Percentiles rank a stretch among this genome's conserved stretches.
Evolutionary conservation across 768 basidiomycete species (phyloP).

Genomic region (Neoboletus brunneissimus): DNA sequence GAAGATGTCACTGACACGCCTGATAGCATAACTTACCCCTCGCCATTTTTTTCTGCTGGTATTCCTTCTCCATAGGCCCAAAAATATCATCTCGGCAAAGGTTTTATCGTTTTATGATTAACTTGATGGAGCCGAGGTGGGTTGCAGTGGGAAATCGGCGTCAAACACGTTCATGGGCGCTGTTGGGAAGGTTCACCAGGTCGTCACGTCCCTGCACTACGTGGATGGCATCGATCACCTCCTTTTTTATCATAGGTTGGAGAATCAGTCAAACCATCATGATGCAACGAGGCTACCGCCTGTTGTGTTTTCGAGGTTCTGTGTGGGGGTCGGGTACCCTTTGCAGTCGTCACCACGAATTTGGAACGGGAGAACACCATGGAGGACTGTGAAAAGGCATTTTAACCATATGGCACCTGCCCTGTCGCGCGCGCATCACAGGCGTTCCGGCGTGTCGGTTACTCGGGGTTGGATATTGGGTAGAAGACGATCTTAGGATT

Average conservation of each 20-base stretch:
- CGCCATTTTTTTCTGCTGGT: background rate
- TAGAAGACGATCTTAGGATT: background rate
- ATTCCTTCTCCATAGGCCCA: background rate
- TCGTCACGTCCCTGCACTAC: background rate
- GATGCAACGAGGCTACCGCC: conserved; percentile 2
- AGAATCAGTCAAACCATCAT: background rate
- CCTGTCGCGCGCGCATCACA: conserved; percentile 2
- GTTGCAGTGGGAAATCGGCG: background rate
- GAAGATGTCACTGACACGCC: background rate
- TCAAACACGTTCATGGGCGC: background rate
- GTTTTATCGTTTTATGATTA: too few species aligned
- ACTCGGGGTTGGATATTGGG: background rate
- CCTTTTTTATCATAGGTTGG: conserved; percentile 2
- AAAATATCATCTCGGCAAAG: background rate
- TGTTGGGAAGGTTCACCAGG: conserved; percentile 7
- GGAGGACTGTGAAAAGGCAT: conserved; percentile 2
- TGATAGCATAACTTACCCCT: background rate
- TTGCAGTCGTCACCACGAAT: conserved; percentile 8
- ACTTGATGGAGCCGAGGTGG: background rate
- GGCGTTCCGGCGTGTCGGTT: background rate
- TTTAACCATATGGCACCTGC: background rate
- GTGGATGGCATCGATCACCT: conserved; percentile 10
- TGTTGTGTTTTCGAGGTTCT: conserved; percentile 7
- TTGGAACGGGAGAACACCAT: background rate
- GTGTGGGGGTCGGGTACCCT: background rate